A percentile compares a stretch with the other conserved stretches of the same genome.
phyloP scores from a whole-genome alignment of 2,329 filamentous ascomycete species.

The Phialophora verrucosa region DNA sequence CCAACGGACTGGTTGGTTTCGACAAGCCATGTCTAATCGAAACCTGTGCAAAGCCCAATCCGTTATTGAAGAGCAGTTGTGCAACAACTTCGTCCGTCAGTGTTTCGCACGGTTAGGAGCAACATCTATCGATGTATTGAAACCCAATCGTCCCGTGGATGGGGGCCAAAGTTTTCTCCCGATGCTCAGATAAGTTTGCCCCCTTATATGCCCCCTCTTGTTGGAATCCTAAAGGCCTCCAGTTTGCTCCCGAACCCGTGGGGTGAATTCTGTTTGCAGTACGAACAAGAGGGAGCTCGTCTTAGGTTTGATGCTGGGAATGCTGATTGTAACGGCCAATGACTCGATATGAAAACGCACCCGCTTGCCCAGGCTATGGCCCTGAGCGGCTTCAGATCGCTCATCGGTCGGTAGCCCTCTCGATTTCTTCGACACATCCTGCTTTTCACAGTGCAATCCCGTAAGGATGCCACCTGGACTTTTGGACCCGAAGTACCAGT shows the following conservation, averaged over 20 bases:
- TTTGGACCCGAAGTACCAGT: constrained; percentile 11
- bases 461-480: constrained; percentile 19
- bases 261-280: constrained; percentile 31
- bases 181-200: constrained; percentile 11
- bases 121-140: constrained; percentile 13
- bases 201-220: constrained; percentile 7
- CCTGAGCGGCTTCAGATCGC: constrained; percentile 13
- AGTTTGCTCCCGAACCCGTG: constrained; percentile 22
- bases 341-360: constrained; percentile 33
- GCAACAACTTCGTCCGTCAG: constrained; percentile 21
- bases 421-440: constrained; percentile 14
- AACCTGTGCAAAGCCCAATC: constrained; percentile 1
- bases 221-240: constrained; percentile 8
- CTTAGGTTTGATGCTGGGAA: background rate
- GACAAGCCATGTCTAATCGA: constrained; percentile 3
- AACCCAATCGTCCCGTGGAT: background rate
- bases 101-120: constrained; percentile 27
- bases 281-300: constrained; percentile 25
- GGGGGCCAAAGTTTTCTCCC: background rate
- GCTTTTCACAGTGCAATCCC: constrained; percentile 14
- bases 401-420: constrained; percentile 11
- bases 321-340: constrained; percentile 30
- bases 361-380: constrained; percentile 23
- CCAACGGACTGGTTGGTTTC: constrained; percentile 22
- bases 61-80: constrained; percentile 18